Evolutionary conservation across 441 rosid species (phyloP).

Genomic region (Jatropha multifida): DNA sequence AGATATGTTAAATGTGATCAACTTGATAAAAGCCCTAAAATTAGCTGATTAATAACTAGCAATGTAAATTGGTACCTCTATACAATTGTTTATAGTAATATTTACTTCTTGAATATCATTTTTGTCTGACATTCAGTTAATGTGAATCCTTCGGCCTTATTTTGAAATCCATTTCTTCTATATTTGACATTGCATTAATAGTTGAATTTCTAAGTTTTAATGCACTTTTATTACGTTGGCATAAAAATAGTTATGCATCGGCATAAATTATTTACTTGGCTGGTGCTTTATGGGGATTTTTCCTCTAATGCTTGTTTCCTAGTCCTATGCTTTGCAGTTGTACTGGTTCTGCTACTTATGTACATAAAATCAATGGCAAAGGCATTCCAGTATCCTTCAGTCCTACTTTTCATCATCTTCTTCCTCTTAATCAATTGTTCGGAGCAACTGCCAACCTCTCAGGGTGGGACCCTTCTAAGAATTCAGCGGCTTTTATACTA

Average conservation of each 20-base stretch:
- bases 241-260: not conserved
- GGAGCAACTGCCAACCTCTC: conserved; percentile 66
- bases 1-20: not conserved
- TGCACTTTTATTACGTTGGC: not conserved
- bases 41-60: not conserved
- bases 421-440: conserved; percentile 41
- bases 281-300: not conserved
- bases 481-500: conserved; percentile 62
- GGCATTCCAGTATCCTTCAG: conserved; percentile 29
- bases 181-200: not conserved
- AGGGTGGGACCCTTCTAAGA: conserved; percentile 64
- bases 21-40: not conserved
- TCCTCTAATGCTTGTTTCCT: conserved; percentile 19
- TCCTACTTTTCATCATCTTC: conserved; percentile 37
- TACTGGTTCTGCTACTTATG: conserved; percentile 2
- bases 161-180: not conserved
- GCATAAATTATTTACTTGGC: not conserved
- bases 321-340: conserved; percentile 5
- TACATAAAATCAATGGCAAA: conserved; percentile 41
- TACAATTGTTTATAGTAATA: not conserved
- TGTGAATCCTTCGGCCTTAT: not conserved
- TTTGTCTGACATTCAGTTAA: not conserved
- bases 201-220: conserved; percentile 9
- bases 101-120: not conserved
- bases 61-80: not conserved